Conservation (phyloP, 805 yeast species). For the Jamesozyma hellenica region DNA sequence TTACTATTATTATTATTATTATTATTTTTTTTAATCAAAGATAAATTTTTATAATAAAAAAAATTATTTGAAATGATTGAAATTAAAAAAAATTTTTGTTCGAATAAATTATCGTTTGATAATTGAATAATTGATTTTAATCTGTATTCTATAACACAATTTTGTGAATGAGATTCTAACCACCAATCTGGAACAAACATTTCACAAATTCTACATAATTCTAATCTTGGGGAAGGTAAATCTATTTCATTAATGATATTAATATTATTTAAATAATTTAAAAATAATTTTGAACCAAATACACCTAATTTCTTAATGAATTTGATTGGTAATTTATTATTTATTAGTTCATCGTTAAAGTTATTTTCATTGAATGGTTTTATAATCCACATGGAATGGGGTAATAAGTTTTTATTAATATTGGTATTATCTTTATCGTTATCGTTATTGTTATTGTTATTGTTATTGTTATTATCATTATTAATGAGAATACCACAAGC, state of each 20-base stretch:
- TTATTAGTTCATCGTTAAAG: constrained; percentile 17
- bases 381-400: constrained; percentile 86
- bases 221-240: constrained; percentile 72
- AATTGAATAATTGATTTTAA: constrained; percentile 66
- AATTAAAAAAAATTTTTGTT: constrained; percentile 34
- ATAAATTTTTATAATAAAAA: background rate
- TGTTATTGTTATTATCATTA: constrained; percentile 44
- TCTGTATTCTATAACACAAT: constrained; percentile 77
- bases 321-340: constrained; percentile 42
- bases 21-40: too few relatives aligned
- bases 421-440: constrained; percentile 45
- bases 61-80: background rate
- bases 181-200: constrained; percentile 91
- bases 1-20: too few relatives aligned
- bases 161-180: constrained; percentile 81
- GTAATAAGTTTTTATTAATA: constrained; percentile 35
- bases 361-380: constrained; percentile 47
- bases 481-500: constrained; percentile 88
- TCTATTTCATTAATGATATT: constrained; percentile 50
- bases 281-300: constrained; percentile 79
- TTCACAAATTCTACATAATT: constrained; percentile 88
- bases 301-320: constrained; percentile 64
- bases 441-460: constrained; percentile 36
- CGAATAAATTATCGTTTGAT: constrained; percentile 65
- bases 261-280: constrained; percentile 63